phyloP scores from a whole-genome alignment of 768 basidiomycete species.

The Plicaturopsis crispa region DNA sequence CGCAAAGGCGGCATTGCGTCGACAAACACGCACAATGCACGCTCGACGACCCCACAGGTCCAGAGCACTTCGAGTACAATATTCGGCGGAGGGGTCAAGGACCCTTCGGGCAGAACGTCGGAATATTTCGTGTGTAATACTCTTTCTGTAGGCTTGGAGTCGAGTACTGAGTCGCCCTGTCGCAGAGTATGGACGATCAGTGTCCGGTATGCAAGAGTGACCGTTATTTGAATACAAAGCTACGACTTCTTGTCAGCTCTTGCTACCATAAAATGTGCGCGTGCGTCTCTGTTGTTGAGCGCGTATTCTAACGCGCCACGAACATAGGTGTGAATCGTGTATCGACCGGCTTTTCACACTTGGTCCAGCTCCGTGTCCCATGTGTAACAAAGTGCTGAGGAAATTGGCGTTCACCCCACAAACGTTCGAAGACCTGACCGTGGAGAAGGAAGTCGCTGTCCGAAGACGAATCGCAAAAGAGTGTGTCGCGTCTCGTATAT shows the following conservation, averaged over 20 bases:
- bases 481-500: slow-evolving; percentile 33
- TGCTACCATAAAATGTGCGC: slow-evolving; percentile 98
- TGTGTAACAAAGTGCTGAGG: slow-evolving; percentile 79
- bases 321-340: slow-evolving; percentile 92
- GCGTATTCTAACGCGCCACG: neutral
- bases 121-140: slow-evolving; percentile 60
- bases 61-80: slow-evolving; percentile 68
- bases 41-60: slow-evolving; percentile 59
- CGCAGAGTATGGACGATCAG: slow-evolving; percentile 82
- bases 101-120: slow-evolving; percentile 72
- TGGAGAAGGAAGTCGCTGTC: slow-evolving; percentile 92
- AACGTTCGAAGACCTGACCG: slow-evolving; percentile 86
- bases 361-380: slow-evolving; percentile 93
- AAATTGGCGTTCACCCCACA: slow-evolving; percentile 95
- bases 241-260: slow-evolving; percentile 87
- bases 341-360: slow-evolving; percentile 95
- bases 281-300: neutral
- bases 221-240: slow-evolving; percentile 89
- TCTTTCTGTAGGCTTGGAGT: neutral
- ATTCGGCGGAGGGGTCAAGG: slow-evolving; percentile 81
- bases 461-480: slow-evolving; percentile 84
- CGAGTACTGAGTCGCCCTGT: slow-evolving; percentile 3
- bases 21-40: slow-evolving; percentile 36
- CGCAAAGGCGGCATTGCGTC: slow-evolving; percentile 51
- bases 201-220: slow-evolving; percentile 98